These are phyloP conservation scores for Globisporangium apiculatum DNA, from an alignment of 352 stramenopile genomes.

Conservation along the genomic window DNA sequence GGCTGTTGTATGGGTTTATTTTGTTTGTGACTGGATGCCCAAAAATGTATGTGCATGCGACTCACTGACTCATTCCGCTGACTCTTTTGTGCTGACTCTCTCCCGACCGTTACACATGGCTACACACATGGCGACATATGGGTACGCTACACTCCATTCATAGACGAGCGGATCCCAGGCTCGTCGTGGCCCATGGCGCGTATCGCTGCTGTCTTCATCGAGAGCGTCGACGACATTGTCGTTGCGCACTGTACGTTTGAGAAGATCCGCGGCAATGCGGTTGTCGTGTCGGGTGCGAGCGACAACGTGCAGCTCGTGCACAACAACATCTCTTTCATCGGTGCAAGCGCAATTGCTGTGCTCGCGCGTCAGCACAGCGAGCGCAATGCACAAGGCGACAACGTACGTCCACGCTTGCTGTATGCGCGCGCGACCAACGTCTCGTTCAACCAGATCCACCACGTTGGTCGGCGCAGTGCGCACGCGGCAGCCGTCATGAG, in stretches of 20 bases:
- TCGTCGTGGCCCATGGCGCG: constrained; percentile 50
- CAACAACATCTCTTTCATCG: constrained; percentile 71
- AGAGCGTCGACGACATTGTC: constrained; percentile 37
- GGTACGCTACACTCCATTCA: neutral
- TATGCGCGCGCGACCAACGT: constrained; percentile 35
- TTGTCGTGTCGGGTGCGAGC: constrained; percentile 58
- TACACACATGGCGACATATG: too few relatives aligned
- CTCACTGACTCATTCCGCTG: too few relatives aligned
- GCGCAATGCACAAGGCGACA: constrained; percentile 27
- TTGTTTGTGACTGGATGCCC: too few relatives aligned
- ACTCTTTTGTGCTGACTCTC: neutral
- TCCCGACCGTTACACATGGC: neutral
- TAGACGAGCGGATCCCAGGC: constrained; percentile 34
- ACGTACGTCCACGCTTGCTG: constrained; percentile 35
- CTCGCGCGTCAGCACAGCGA: constrained; percentile 24
- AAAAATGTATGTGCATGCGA: too few relatives aligned
- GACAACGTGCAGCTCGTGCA: constrained; percentile 38
- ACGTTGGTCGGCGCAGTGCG: constrained; percentile 40
- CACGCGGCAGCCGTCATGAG: constrained; percentile 55
- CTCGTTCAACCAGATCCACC: constrained; percentile 73
- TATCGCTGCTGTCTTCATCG: constrained; percentile 53
- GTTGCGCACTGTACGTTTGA: constrained; percentile 59
- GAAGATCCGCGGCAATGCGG: constrained; percentile 64
- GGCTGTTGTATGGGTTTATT: too few relatives aligned
- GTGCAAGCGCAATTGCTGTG: constrained; percentile 40